These are phyloP conservation scores for Fusarium tuaranense DNA, from an alignment of 2,329 filamentous ascomycete species.

Conservation along the genomic window DNA sequence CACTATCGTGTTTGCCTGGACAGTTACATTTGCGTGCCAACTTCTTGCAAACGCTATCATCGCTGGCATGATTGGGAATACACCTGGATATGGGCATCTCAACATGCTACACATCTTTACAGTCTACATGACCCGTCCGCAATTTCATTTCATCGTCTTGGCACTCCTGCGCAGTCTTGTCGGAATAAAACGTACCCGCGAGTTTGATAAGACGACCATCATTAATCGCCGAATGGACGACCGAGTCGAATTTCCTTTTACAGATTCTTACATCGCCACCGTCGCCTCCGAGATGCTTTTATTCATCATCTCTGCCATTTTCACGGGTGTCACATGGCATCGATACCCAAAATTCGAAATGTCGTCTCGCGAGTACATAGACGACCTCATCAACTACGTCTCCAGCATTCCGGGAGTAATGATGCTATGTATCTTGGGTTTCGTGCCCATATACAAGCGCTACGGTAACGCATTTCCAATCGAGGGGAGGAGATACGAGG, in stretches of 20 bases:
- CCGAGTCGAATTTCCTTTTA: conserved; percentile 40
- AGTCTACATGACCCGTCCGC: conserved; percentile 36
- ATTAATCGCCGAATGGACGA: conserved; percentile 30
- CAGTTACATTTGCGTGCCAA: conserved; percentile 26
- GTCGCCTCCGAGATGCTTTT: conserved; percentile 33
- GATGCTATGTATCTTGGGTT: conserved; percentile 31
- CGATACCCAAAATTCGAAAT: conserved; percentile 26
- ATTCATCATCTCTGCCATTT: conserved; percentile 35
- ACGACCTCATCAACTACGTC: conserved; percentile 37
- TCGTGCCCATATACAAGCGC: conserved; percentile 36
- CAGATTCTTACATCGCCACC: conserved; percentile 38
- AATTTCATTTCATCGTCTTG: conserved; percentile 34
- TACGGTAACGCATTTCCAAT: conserved; percentile 41
- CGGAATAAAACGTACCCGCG: conserved; percentile 7
- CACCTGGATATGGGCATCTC: conserved; percentile 32
- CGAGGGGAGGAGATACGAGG: conserved; percentile 37
- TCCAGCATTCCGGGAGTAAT: conserved; percentile 36
- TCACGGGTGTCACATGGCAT: conserved; percentile 42
- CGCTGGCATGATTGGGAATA: conserved; percentile 35
- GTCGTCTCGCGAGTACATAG: conserved; percentile 17
- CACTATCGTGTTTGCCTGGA: conserved; percentile 29
- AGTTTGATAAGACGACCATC: conserved; percentile 36
- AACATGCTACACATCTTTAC: conserved; percentile 42
- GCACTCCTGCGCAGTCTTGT: conserved; percentile 37
- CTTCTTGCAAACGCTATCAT: conserved; percentile 36